phyloP scores from a whole-genome alignment of 257 asterid species.

The Ligustrum vulgare region DNA sequence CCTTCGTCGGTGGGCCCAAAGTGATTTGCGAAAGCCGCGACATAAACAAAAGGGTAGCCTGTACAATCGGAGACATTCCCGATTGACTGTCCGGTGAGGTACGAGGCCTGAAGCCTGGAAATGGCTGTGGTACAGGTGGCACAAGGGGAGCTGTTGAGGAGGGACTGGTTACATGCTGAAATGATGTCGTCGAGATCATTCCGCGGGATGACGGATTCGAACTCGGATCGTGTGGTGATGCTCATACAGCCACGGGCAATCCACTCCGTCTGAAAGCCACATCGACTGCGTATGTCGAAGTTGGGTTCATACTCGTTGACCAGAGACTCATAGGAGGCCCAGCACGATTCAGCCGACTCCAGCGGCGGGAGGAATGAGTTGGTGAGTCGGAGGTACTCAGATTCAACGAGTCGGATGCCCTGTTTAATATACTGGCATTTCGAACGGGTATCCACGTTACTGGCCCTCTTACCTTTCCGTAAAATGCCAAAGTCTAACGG shows the following conservation, averaged over 20 bases:
- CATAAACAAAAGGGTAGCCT: slow-evolving; percentile 59
- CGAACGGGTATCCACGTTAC: slow-evolving; percentile 30
- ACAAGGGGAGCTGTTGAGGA: slow-evolving; percentile 65
- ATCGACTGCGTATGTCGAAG: slow-evolving; percentile 50
- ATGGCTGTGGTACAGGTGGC: slow-evolving; percentile 69
- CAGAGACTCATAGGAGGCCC: slow-evolving; percentile 49
- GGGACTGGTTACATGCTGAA: slow-evolving; percentile 61
- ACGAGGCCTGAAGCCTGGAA: slow-evolving; percentile 55
- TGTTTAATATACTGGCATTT: slow-evolving; percentile 69
- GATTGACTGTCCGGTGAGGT: slow-evolving; percentile 43
- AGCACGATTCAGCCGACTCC: slow-evolving; percentile 59
- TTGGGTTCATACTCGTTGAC: slow-evolving; percentile 38
- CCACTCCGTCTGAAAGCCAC: slow-evolving; percentile 76
- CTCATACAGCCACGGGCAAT: slow-evolving; percentile 71
- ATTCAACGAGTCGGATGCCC: slow-evolving; percentile 65
- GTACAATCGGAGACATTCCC: slow-evolving; percentile 72
- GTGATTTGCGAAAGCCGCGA: slow-evolving; percentile 62
- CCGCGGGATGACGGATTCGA: slow-evolving; percentile 51
- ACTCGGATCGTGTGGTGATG: slow-evolving; percentile 58
- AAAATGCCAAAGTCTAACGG: slow-evolving; percentile 58
- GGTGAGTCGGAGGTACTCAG: slow-evolving; percentile 59
- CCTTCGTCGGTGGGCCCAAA: slow-evolving; percentile 71
- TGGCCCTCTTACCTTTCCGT: slow-evolving; percentile 29
- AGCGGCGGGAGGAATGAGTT: slow-evolving; percentile 59
- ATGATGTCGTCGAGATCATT: slow-evolving; percentile 35